Percentiles rank a stretch among this genome's conserved stretches.
Conservation (phyloP, 345 rosid genomes). For the Salix udensis region DNA sequence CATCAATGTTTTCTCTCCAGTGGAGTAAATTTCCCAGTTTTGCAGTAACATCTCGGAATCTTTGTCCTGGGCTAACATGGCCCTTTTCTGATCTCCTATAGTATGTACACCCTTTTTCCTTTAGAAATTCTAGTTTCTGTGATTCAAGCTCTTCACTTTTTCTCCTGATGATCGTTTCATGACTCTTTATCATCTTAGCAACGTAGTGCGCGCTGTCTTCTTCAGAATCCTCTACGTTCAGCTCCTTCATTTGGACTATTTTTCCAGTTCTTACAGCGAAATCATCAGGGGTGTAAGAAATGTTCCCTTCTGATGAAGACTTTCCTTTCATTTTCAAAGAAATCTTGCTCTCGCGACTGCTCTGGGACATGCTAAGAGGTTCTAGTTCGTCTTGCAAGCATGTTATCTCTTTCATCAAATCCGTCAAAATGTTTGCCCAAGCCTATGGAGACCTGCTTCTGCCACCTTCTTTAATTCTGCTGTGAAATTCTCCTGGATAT, state of each 20-base stretch:
- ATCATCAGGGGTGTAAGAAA: neutral
- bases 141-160: slow-evolving; percentile 39
- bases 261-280: slow-evolving; percentile 8
- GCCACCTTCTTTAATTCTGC: slow-evolving; percentile 27
- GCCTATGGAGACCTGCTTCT: slow-evolving; percentile 26
- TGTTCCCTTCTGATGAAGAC: slow-evolving; percentile 21
- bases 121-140: slow-evolving; percentile 21
- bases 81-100: slow-evolving; percentile 28
- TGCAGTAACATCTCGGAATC: slow-evolving; percentile 36
- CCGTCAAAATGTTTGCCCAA: slow-evolving; percentile 37
- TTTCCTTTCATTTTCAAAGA: slow-evolving; percentile 11
- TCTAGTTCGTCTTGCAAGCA: slow-evolving; percentile 41
- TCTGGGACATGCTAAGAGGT: slow-evolving; percentile 19
- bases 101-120: slow-evolving; percentile 14
- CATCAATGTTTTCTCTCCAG: slow-evolving; percentile 25
- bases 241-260: neutral
- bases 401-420: slow-evolving; percentile 32
- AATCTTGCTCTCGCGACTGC: slow-evolving; percentile 1
- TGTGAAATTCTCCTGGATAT: slow-evolving; percentile 37
- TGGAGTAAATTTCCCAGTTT: slow-evolving; percentile 39
- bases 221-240: slow-evolving; percentile 9
- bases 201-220: slow-evolving; percentile 32
- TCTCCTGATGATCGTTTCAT: slow-evolving; percentile 53
- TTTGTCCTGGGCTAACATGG: slow-evolving; percentile 23
- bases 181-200: slow-evolving; percentile 59